Base-by-base conservation (phyloP, 805 yeast genomes). In the Kazachstania martiniae region DNA sequence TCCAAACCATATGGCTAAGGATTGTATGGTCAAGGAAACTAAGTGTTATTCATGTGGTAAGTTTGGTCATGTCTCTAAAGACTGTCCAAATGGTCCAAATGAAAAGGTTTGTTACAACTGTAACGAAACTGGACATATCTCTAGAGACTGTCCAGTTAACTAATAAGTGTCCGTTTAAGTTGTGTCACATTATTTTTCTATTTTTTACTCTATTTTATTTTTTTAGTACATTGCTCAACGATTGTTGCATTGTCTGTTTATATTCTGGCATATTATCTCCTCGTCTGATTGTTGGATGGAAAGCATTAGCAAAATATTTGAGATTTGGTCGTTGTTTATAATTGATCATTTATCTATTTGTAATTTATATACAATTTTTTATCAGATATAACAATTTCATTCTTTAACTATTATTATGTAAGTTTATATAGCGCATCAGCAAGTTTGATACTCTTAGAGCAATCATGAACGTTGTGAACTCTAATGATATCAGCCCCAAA, bases 21-120 rank as follows among this genome's bases (percentile, higher is more conserved):
- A 84, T 61, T 84, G 95, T 63, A 79, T 76, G 58, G 77, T 75
- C 46, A 70, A 74, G 36, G 71, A 68, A 44, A 70, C 75, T 56
- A 83, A 83, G 63, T 86, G 96, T 64, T 87, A 84, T 71, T 81
- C 87, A 41, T 86, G 96, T 63, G 95, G 95, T 48, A 75, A 77
- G 61, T 66, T 72, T 41, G 95, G 95, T 36, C 96, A 87, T 67
- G 75, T 84, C 49, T 76, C 91, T 41, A 82, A 75, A 61, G 94
- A 81, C 44, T 85, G 95, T 63, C 60, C 69, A 39, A 61, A 73
- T 31, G 68, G 71, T 37, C 53, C 75, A 31, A 68, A 69, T 40
- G 76, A 70, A 41, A 58, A 58, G 42, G 60, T 55, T 42, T 66
- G 71, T 47, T 66, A 63, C 64, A 58, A 55, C 45, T 66, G 71